Evolutionary conservation across 345 rosid species (phyloP), one percentile per base, ranked within the genome.

Genomic region (Passiflora organensis): DNA sequence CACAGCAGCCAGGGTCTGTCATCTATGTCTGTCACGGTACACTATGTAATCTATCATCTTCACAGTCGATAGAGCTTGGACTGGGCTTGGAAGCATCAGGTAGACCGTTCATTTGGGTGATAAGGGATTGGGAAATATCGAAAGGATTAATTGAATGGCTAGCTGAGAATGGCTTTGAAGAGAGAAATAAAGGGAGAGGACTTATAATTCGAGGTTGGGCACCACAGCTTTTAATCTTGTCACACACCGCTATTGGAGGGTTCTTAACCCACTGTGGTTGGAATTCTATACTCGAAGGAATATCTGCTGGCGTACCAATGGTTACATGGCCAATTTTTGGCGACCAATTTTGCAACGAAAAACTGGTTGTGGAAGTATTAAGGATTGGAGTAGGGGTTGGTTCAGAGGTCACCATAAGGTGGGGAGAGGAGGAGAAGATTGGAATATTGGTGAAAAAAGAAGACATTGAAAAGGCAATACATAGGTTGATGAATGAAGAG

Each of bases 251-350:
- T 0, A 19, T 73, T 0, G 82, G 81, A 53, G 81, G 81, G 1
- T 82, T 82, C 63, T 56, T 82, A 49, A 82, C 83, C 22, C 83
- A 78, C 13, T 80, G 89, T 17, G 87, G 87, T 13, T 82, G 87
- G 87, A 82, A 80, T 43, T 82, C 87, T 6, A 72, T 73, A 0
- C 19, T 79, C 6, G 88, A 83, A 58, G 83, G 80, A 0, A 53
- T 78, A 0, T 61, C 64, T 6, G 67, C 73, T 0, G 85, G 83
- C 16, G 48, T 69, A 24, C 75, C 78, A 8, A 1, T 75, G 24
- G 21, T 64, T 1, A 61, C 89, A 3, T 80, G 76, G 66, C 83
- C 82, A 0, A 20, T 73, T 0, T 63, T 64, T 10, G 75, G 32
- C 0, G 77, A 78, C 32, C 85, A 74, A 15, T 76, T 67, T 46